Base-by-base conservation (phyloP, 176 grass and related monocot species). In the Musa acuminata region DNA sequence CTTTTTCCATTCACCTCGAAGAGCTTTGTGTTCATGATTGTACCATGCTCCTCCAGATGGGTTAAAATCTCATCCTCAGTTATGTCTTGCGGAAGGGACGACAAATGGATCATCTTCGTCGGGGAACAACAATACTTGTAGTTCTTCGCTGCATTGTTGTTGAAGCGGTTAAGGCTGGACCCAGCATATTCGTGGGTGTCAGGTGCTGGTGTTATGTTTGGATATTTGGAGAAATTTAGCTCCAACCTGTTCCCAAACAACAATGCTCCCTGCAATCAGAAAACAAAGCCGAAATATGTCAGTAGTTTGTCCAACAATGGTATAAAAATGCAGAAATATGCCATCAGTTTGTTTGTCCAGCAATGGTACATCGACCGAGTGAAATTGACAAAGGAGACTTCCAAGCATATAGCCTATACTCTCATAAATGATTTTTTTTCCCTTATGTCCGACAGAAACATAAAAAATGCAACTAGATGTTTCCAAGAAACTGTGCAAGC, bases 101-200 rank as follows among this genome's bases (percentile, higher is more conserved):
- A 99, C 68, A 94, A 72, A 70, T 94, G 91, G 82, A 99, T 94
- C 78, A 93, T 94, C 76, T 93, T 99, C 19, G 95, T 99, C 29
- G 95, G 95, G 24, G 88, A 64, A 52, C 90, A 94, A 69, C 91
- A 99, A 78, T 99, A 90, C 5, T 84, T 78, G 80, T 94, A 95
- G 77, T 99, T 95, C 78, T 99, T 94, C 11, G 86, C 88, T 12
- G 89, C 88, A 51, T 88, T 93, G 66, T 82, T 91, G 69, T 94
- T 85, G 55, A 99, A 95, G 20, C 96, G 81, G 67, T 89, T 99
- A 11, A 99, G 86, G 74, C 78, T 91, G 9, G 96, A 99, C 64
- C 83, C 87, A 1, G 85, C 68, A 75, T 87, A 94, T 53, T 99
- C 96, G 2, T 80, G 86, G 0, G 96, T 77, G 13, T 99, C 96